phyloP scores from a whole-genome alignment of 1,284 basidiomycete genomes.

The Ustilago sp. region DNA sequence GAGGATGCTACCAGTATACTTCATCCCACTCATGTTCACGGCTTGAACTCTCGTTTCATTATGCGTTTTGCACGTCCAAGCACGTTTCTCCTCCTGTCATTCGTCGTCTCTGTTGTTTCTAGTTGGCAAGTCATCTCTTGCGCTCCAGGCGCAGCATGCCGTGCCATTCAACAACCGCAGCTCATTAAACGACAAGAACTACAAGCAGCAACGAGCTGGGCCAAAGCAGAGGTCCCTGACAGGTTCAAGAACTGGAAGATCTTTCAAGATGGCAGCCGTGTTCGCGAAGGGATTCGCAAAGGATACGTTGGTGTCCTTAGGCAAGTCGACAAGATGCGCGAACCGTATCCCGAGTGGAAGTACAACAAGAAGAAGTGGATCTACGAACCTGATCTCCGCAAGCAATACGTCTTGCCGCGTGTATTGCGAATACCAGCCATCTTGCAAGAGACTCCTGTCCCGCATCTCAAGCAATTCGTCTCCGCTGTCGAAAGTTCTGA shows the following conservation, averaged over 20 bases:
- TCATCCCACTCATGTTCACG: neutral
- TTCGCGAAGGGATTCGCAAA: constrained; percentile 27
- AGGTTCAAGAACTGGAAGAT: constrained; percentile 20
- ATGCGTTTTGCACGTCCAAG: neutral
- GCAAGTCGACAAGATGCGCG: constrained; percentile 15
- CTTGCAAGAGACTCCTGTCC: constrained; percentile 24
- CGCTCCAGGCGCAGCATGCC: neutral
- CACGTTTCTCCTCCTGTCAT: neutral
- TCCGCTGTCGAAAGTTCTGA: constrained; percentile 13
- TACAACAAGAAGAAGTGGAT: constrained; percentile 27
- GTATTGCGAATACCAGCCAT: constrained; percentile 35
- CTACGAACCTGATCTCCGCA: constrained; percentile 35
- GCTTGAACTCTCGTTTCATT: neutral
- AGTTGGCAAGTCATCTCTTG: neutral
- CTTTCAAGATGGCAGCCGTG: constrained; percentile 28
- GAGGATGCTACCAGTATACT: neutral
- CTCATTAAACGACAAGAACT: constrained; percentile 1
- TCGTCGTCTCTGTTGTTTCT: neutral
- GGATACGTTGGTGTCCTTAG: constrained; percentile 13
- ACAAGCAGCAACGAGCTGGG: neutral
- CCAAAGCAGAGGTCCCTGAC: constrained; percentile 24
- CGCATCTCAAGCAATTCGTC: constrained; percentile 12
- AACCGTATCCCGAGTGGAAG: constrained; percentile 18
- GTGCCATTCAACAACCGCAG: neutral
- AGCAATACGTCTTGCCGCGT: constrained; percentile 38